phyloP scores from a whole-genome alignment of 768 basidiomycete species.

The Calocera cornea region DNA sequence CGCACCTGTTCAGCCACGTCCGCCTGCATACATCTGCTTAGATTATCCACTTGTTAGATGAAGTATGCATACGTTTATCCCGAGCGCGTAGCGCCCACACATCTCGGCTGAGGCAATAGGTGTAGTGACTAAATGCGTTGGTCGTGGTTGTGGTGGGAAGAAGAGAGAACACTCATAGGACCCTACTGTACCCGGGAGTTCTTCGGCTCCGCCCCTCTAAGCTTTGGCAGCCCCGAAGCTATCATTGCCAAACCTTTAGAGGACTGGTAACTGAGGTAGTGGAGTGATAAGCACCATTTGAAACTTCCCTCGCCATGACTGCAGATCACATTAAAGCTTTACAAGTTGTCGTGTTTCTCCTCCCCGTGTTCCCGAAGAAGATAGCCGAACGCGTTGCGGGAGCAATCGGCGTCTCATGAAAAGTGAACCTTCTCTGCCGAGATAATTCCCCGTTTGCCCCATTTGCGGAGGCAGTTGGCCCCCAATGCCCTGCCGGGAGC shows the following conservation, averaged over 20 bases:
- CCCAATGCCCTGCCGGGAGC: no score
- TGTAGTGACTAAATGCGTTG: neutral
- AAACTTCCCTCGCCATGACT: no score
- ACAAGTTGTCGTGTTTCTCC: no score
- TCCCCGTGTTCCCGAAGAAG: no score
- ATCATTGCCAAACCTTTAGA: neutral
- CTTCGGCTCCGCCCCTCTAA: neutral
- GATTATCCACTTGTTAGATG: neutral
- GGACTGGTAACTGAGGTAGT: neutral
- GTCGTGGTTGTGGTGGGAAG: neutral
- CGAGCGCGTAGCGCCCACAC: conserved; percentile 3
- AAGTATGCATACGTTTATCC: neutral
- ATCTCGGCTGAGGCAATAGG: neutral
- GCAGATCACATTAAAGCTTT: no score
- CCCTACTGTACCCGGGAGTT: neutral
- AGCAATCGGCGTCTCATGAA: no score
- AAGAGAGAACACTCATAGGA: neutral
- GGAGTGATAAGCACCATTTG: neutral
- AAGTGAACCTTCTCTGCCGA: no score
- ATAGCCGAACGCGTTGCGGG: no score
- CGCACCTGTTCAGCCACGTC: neutral
- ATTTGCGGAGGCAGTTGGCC: no score
- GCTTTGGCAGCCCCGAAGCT: neutral
- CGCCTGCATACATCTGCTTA: neutral
- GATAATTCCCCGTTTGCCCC: no score